phyloP scores from a whole-genome alignment of 2,329 filamentous ascomycete species.

The Fusarium begoniae region DNA sequence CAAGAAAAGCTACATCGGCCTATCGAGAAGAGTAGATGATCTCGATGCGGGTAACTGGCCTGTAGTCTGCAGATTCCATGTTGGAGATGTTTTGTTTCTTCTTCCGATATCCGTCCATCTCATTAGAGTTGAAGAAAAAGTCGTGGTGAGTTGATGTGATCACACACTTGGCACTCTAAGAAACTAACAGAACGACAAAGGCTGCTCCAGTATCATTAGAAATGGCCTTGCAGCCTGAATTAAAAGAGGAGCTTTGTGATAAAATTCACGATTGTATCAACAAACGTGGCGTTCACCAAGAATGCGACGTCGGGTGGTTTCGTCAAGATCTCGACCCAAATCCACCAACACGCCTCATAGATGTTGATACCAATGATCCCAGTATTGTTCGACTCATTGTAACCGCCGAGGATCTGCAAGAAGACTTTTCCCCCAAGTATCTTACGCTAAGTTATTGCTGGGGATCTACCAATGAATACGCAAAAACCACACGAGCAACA shows the following conservation, averaged over 20 bases:
- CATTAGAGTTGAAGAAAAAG: not conserved
- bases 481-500: not conserved
- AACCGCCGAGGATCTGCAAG: not conserved
- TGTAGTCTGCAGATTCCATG: not conserved
- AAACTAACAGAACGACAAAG: not conserved
- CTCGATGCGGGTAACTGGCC: not conserved
- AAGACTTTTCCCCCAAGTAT: not conserved
- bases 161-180: no score
- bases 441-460: not conserved
- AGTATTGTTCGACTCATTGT: not conserved
- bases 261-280: not conserved
- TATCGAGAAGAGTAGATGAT: no score
- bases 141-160: not conserved
- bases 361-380: not conserved
- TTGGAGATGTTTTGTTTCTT: not conserved
- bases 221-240: not conserved
- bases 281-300: not conserved
- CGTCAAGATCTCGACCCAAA: not conserved
- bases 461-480: not conserved
- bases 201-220: not conserved
- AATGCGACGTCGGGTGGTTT: not conserved
- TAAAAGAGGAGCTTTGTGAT: not conserved
- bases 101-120: not conserved
- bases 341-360: not conserved
- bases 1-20: not conserved